These are phyloP conservation scores for Cicer chorassanicum DNA, from an alignment of 306 rosid species.

Conservation along the genomic window DNA sequence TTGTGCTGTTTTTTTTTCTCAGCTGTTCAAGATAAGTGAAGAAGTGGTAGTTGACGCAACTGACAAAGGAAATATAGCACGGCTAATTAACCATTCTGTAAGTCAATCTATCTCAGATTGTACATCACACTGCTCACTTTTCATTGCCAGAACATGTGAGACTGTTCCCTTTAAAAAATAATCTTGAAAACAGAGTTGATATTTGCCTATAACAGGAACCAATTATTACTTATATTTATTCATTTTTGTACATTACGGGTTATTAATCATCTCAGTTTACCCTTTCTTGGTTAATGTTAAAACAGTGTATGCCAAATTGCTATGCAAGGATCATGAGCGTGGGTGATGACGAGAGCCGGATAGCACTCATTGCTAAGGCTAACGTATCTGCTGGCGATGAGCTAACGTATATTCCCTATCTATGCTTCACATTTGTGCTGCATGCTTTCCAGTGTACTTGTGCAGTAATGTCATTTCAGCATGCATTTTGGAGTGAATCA, in stretches of 20 bases:
- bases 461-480: constrained; percentile 16
- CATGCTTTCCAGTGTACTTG: constrained; percentile 5
- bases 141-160: constrained; percentile 16
- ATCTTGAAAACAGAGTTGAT: not conserved
- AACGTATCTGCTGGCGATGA: constrained; percentile 75
- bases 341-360: constrained; percentile 83
- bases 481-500: constrained; percentile 31
- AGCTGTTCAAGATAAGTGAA: constrained; percentile 91
- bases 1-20: constrained; percentile 39
- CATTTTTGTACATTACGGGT: constrained; percentile 13
- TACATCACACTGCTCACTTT: not conserved
- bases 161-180: constrained; percentile 7
- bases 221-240: constrained; percentile 11
- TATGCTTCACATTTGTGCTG: constrained; percentile 7
- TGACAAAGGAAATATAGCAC: constrained; percentile 90
- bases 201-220: not conserved
- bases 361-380: constrained; percentile 85
- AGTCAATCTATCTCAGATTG: constrained; percentile 46
- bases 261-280: constrained; percentile 12
- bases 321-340: constrained; percentile 94
- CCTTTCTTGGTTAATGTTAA: constrained; percentile 32
- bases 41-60: constrained; percentile 94
- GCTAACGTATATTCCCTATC: constrained; percentile 65
- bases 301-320: constrained; percentile 92
- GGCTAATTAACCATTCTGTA: constrained; percentile 90